These are phyloP conservation scores for Clavaria fumosa DNA, from an alignment of 768 basidiomycete species.

Conservation along the genomic window DNA sequence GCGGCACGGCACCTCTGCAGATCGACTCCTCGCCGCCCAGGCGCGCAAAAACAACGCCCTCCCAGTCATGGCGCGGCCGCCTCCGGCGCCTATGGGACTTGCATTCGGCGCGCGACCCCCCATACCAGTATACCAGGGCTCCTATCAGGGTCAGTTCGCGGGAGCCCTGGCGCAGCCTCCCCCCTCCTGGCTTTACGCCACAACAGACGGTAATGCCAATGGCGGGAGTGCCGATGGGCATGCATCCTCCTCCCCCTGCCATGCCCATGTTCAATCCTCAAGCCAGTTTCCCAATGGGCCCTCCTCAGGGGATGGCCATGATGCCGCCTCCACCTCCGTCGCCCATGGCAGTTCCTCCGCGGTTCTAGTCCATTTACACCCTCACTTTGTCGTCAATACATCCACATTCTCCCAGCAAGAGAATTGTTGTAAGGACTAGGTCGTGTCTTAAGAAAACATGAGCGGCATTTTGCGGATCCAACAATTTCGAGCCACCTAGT, in stretches of 20 bases:
- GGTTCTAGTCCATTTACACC: no score
- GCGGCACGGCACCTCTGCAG: conserved; percentile 89
- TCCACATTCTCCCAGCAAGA: no score
- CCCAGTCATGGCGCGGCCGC: conserved; percentile 61
- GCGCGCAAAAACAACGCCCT: conserved; percentile 91
- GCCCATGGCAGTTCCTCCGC: no score
- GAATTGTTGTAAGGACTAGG: no score
- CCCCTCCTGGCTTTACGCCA: conserved; percentile 64
- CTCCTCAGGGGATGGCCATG: conserved; percentile 22
- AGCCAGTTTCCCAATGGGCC: conserved; percentile 11
- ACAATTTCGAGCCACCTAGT: no score
- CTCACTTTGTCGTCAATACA: no score
- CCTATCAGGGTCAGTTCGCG: conserved; percentile 87
- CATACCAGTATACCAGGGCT: conserved; percentile 57
- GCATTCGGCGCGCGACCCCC: conserved; percentile 53
- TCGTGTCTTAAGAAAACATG: no score
- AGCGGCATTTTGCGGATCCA: no score
- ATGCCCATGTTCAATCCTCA: conserved; percentile 16
- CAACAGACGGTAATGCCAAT: conserved; percentile 51
- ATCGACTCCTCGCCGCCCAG: conserved; percentile 87
- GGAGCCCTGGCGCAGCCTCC: conserved; percentile 72
- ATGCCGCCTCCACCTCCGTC: conserved; percentile 14
- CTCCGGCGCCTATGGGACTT: conserved; percentile 59
- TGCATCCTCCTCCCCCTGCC: conserved; percentile 21
- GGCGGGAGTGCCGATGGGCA: conserved; percentile 12